phyloP scores from a whole-genome alignment of 1,139 yeast species.

The Hyphopichia khmerensis region DNA sequence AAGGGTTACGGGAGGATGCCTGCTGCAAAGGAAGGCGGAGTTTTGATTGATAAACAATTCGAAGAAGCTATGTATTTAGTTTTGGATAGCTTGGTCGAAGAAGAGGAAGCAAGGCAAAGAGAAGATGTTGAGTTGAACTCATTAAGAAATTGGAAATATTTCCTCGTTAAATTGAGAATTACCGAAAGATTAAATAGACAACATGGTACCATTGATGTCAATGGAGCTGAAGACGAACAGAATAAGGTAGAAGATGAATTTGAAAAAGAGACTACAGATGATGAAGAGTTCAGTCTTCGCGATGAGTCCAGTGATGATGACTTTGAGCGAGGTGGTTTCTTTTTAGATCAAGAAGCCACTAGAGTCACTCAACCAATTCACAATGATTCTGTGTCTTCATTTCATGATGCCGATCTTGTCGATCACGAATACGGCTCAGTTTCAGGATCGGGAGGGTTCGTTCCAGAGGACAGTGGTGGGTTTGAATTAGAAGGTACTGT shows the following conservation, averaged over 20 bases:
- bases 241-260: not conserved
- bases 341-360: not conserved
- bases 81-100: slow-evolving; percentile 53
- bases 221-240: not conserved
- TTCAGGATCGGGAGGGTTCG: not conserved
- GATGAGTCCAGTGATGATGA: slow-evolving; percentile 5
- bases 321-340: slow-evolving; percentile 3
- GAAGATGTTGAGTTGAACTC: slow-evolving; percentile 50
- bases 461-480: not conserved
- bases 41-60: slow-evolving; percentile 65
- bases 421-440: slow-evolving; percentile 3
- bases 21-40: slow-evolving; percentile 72
- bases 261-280: slow-evolving; percentile 7
- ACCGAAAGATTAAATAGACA: slow-evolving; percentile 60
- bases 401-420: not conserved
- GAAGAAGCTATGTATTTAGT: slow-evolving; percentile 65
- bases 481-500: too few relatives aligned
- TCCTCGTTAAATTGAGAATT: slow-evolving; percentile 71
- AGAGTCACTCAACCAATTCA: not conserved
- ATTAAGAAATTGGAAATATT: slow-evolving; percentile 68
- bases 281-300: slow-evolving; percentile 6
- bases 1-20: slow-evolving; percentile 38
- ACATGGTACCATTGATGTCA: slow-evolving; percentile 51
- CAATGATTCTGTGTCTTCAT: slow-evolving; percentile 9
- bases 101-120: slow-evolving; percentile 51